These are phyloP conservation scores for Phytophthora litchii DNA, from an alignment of 352 stramenopile species.

Conservation along the genomic window DNA sequence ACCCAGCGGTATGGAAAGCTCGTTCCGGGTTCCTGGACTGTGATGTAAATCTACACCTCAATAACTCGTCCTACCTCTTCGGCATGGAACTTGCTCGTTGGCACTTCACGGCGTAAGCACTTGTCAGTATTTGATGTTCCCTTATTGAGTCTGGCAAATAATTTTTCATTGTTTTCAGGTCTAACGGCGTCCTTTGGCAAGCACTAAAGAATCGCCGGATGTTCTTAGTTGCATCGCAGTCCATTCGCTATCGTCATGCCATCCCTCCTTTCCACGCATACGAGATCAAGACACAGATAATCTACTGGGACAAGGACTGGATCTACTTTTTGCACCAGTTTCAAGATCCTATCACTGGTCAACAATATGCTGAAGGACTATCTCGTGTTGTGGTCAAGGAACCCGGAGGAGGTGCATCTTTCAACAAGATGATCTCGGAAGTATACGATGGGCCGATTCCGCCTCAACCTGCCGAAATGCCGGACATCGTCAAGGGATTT, in stretches of 20 bases:
- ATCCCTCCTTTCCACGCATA: constrained; percentile 60
- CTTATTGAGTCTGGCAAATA: constrained; percentile 1
- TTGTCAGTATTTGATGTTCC: background rate
- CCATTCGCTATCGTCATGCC: constrained; percentile 56
- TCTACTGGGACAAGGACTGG: constrained; percentile 61
- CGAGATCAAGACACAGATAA: constrained; percentile 55
- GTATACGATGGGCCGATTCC: constrained; percentile 34
- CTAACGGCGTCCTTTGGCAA: constrained; percentile 56
- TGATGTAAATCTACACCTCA: constrained; percentile 87
- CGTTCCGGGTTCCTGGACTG: constrained; percentile 80
- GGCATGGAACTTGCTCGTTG: constrained; percentile 88
- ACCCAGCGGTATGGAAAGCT: constrained; percentile 76
- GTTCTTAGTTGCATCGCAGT: constrained; percentile 68
- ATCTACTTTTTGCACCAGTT: constrained; percentile 73
- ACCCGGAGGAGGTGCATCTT: constrained; percentile 19
- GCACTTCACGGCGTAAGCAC: constrained; percentile 75
- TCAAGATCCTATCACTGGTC: constrained; percentile 49
- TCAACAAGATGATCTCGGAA: constrained; percentile 38
- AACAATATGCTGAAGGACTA: constrained; percentile 62
- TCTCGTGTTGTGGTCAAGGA: constrained; percentile 41
- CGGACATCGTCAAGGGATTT: constrained; percentile 44
- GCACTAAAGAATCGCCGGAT: constrained; percentile 63
- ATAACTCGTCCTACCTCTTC: constrained; percentile 87
- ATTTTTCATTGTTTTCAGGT: constrained; percentile 11
- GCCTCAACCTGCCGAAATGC: constrained; percentile 29